Evolutionary conservation across 257 asterid species (phyloP), one percentile per base, ranked within the genome.

Genomic region (Penstemon newberryi): DNA sequence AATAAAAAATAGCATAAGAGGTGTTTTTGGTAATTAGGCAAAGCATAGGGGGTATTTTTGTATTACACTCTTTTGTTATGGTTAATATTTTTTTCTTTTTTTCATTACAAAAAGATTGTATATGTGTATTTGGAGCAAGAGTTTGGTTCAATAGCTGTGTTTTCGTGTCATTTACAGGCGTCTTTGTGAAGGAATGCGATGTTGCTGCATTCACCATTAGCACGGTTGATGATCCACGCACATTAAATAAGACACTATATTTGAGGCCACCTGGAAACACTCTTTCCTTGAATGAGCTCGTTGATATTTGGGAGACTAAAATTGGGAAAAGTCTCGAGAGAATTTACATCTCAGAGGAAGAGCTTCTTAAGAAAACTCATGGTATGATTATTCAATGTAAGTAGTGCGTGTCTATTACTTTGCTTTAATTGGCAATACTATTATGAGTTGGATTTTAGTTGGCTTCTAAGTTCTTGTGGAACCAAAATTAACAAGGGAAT

Each of bases 181-280:
- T 90, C 41, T 92, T 90, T 69, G 72, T 85, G 82, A 86, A 82
- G 72, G 90, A 86, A 83, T 71, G 78, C 3, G 98, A 92, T 72
- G 97, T 88, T 72, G 98, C 97, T 57, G 73, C 96, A 62, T 92
- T 92, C 79, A 84, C 95, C 12, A 86, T 92, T 52, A 77, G 84
- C 70, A 75, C 98, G 5, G 89, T 88, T 70, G 96, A 92, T 70
- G 98, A 92, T 81, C 85, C 86, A 10, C 83, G 82, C 7, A 80
- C 90, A 3, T 67, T 92, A 80, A 90, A 90, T 62, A 92, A 84
- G 75, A 70, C 72, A 36, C 61, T 90, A 13, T 73, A 88, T 69
- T 66, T 92, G 78, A 84, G 97, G 82, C 98, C 97, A 56, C 82
- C 82, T 7, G 96, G 94, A 10, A 92, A 88, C 69, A 85, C 84